Conservation (phyloP, 257 asterid genomes). For the Nicotiana undulata region DNA sequence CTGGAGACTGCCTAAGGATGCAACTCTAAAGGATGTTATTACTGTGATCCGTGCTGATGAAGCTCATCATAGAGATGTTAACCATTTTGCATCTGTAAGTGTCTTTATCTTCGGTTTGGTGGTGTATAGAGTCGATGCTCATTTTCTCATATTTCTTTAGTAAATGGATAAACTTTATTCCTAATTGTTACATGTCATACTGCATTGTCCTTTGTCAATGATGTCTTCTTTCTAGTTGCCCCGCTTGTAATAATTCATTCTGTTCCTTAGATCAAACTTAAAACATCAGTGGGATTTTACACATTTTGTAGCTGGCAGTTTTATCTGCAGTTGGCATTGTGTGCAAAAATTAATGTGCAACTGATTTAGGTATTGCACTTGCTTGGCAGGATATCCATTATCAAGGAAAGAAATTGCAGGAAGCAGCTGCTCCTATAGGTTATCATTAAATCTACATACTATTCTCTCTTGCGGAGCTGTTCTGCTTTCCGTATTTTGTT, state of each 20-base stretch:
- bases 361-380: not conserved
- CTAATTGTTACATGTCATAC: too few relatives aligned
- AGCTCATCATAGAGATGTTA: constrained; percentile 97
- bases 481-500: not conserved
- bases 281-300: not conserved
- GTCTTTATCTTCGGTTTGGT: too few relatives aligned
- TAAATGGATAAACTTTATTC: too few relatives aligned
- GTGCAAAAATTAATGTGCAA: not conserved
- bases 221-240: too few relatives aligned
- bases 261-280: not conserved
- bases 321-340: not conserved
- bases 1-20: constrained; percentile 79
- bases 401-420: constrained; percentile 75
- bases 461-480: not conserved
- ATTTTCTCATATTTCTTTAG: too few relatives aligned
- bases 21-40: constrained; percentile 71
- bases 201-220: too few relatives aligned
- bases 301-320: not conserved
- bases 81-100: constrained; percentile 94
- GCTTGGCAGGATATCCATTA: constrained; percentile 70
- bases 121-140: too few relatives aligned
- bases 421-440: constrained; percentile 75
- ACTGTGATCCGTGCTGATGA: constrained; percentile 87
- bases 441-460: constrained; percentile 36
- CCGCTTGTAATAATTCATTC: not conserved